A percentile compares a stretch with the other conserved stretches of the same genome.
Conservation (phyloP, 495 filamentous ascomycete species). For the Aspergillus diversus region DNA sequence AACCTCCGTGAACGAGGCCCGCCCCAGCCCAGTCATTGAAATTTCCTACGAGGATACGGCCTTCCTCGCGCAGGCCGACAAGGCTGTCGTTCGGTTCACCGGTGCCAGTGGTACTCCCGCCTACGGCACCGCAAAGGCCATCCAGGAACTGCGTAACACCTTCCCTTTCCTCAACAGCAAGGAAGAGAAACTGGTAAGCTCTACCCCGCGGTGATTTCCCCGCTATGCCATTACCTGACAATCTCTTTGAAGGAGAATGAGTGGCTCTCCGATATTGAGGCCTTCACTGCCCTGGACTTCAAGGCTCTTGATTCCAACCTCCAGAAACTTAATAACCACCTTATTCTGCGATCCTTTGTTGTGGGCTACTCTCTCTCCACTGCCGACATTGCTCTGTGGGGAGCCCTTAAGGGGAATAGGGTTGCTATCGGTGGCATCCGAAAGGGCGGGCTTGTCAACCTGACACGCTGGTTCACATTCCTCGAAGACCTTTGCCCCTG, state of each 20-base stretch:
- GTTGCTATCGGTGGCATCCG: slow-evolving; percentile 80
- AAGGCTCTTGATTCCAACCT: slow-evolving; percentile 78
- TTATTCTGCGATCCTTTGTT: slow-evolving; percentile 83
- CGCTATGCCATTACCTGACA: neutral
- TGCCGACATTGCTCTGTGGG: slow-evolving; percentile 82
- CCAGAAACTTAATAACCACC: slow-evolving; percentile 78
- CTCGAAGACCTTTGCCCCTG: slow-evolving; percentile 79
- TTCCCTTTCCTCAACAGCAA: slow-evolving; percentile 52
- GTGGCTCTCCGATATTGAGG: slow-evolving; percentile 57
- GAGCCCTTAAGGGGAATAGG: slow-evolving; percentile 82
- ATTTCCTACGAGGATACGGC: slow-evolving; percentile 54
- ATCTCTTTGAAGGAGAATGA: slow-evolving; percentile 47
- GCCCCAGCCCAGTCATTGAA: slow-evolving; percentile 45
- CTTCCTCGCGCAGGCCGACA: slow-evolving; percentile 45
- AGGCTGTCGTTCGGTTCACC: slow-evolving; percentile 45
- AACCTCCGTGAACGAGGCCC: slow-evolving; percentile 52
- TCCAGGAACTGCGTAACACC: slow-evolving; percentile 42
- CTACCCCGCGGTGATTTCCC: slow-evolving; percentile 5
- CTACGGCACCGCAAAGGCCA: slow-evolving; percentile 40
- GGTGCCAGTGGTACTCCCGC: slow-evolving; percentile 35
- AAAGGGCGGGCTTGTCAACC: slow-evolving; percentile 73
- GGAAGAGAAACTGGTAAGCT: slow-evolving; percentile 46
- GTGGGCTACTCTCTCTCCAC: slow-evolving; percentile 80
- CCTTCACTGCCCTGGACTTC: slow-evolving; percentile 68
- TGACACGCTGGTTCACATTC: slow-evolving; percentile 87